Conservation (phyloP, 805 yeast genomes). For the Candida incommunis region DNA sequence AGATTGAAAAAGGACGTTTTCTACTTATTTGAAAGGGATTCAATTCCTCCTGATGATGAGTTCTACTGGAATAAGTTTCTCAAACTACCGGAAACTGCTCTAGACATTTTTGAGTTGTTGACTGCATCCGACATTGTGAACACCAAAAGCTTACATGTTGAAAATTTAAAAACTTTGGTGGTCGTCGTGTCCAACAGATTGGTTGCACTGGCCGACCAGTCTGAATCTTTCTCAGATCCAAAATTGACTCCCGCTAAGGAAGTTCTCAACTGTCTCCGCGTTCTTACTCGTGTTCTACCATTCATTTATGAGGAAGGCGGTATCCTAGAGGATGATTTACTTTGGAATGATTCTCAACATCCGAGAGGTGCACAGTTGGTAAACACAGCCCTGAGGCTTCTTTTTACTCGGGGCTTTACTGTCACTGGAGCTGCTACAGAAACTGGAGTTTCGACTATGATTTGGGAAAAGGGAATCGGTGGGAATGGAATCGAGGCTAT, state of each 20-base stretch:
- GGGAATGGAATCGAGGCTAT: slow-evolving; percentile 20
- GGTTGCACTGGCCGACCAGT: slow-evolving; percentile 14
- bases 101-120: slow-evolving; percentile 45
- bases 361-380: not conserved
- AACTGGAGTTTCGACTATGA: slow-evolving; percentile 8
- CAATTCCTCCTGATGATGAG: slow-evolving; percentile 23
- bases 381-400: slow-evolving; percentile 23
- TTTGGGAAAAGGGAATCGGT: slow-evolving; percentile 82
- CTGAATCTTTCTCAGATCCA: slow-evolving; percentile 16
- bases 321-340: slow-evolving; percentile 23
- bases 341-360: slow-evolving; percentile 30
- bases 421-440: slow-evolving; percentile 16
- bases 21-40: slow-evolving; percentile 25
- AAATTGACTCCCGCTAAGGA: slow-evolving; percentile 20
- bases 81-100: slow-evolving; percentile 34
- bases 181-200: slow-evolving; percentile 25
- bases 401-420: slow-evolving; percentile 47
- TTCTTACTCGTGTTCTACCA: slow-evolving; percentile 54
- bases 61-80: slow-evolving; percentile 27
- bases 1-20: slow-evolving; percentile 47
- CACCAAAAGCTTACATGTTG: slow-evolving; percentile 42
- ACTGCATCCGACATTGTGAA: slow-evolving; percentile 43
- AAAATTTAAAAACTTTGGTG: slow-evolving; percentile 43
- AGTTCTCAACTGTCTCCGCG: slow-evolving; percentile 46
- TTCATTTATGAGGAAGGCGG: slow-evolving; percentile 39